Evolutionary conservation across 257 asterid genomes (phyloP), one percentile per base, ranked within the genome.

Genomic region (Fraxinus quadrangulata): DNA sequence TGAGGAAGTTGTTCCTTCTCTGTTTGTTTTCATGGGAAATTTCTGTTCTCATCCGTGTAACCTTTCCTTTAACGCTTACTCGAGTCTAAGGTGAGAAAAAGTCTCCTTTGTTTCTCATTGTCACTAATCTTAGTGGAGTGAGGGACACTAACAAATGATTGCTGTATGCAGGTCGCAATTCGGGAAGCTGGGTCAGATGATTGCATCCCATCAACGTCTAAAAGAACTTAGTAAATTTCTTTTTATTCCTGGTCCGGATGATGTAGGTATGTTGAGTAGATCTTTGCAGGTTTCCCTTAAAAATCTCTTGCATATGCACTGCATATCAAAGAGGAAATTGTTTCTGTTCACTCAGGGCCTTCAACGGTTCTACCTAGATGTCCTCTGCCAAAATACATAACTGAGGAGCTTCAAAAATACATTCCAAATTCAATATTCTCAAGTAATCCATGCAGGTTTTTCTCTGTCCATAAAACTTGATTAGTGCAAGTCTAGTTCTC

Each of bases 171-270:
- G 99, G 78, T 88, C 85, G 16, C 94, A 89, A 78, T 96, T 96
- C 79, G 99, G 94, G 77, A 93, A 89, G 87, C 91, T 96, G 71
- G 99, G 99, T 61, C 86, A 88, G 83, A 87, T 90, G 85, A 86
- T 96, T 83, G 97, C 93, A 31, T 81, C 90, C 68, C 98, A 91
- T 87, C 87, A 86, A 59, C 94, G 93, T 75, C 85, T 93, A 71
- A 88, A 84, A 84, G 93, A 93, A 56, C 84, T 85, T 56, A 93
- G 97, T 75, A 87, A 83, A 77, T 96, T 96, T 86, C 94, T 96
- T 47, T 95, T 95, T 82, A 91, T 95, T 81, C 99, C 99, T 47
- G 99, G 99, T 79, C 99, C 99, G 71, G 96, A 93, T 84, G 98
- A 95, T 77, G 88, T 90, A 79, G 99, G 99, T 93, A 70, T 72